Percentiles rank a stretch among this genome's conserved stretches.
These are phyloP conservation scores for Nakazawaea peltata DNA, from an alignment of 805 yeast genomes.

Conservation along the genomic window DNA sequence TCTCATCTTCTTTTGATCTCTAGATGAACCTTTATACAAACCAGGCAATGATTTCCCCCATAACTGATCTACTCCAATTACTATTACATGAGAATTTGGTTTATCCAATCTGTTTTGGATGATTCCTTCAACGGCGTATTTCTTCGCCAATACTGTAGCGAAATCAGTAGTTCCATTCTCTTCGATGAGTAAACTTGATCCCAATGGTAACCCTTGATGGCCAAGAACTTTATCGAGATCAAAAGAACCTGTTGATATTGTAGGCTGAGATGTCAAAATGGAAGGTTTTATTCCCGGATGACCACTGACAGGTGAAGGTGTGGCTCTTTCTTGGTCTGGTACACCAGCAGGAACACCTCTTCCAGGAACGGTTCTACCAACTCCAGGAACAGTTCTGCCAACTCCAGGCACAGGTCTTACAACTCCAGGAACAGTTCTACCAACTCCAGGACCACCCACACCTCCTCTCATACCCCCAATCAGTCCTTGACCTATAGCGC, in stretches of 20 bases:
- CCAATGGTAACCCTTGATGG: constrained; percentile 84
- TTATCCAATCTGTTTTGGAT: constrained; percentile 48
- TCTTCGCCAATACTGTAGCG: constrained; percentile 57
- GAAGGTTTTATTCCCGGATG: constrained; percentile 75
- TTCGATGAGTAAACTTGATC: constrained; percentile 60
- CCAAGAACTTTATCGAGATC: constrained; percentile 68
- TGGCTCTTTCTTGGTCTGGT: neutral
- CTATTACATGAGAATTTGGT: constrained; percentile 51
- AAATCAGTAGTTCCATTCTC: constrained; percentile 90
- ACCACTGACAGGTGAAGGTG: neutral
- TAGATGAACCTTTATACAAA: constrained; percentile 57
- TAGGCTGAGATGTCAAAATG: constrained; percentile 60
- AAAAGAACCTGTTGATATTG: constrained; percentile 72
- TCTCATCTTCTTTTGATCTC: constrained; percentile 54
- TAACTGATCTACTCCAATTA: constrained; percentile 45
- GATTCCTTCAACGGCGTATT: constrained; percentile 72
- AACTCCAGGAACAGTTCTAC: constrained; percentile 11
- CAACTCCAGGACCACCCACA: constrained; percentile 14
- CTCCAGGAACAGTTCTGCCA: neutral
- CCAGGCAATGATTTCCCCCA: constrained; percentile 79
- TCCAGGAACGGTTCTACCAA: constrained; percentile 1
- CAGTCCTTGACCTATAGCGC: too few species aligned
- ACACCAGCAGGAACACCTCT: constrained; percentile 15
- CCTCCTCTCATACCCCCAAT: neutral
- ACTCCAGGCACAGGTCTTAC: neutral